A percentile compares a stretch with the other conserved stretches of the same genome.
Evolutionary conservation across 768 basidiomycete genomes (phyloP).

Genomic region (Dictyophora rubrovolvata): DNA sequence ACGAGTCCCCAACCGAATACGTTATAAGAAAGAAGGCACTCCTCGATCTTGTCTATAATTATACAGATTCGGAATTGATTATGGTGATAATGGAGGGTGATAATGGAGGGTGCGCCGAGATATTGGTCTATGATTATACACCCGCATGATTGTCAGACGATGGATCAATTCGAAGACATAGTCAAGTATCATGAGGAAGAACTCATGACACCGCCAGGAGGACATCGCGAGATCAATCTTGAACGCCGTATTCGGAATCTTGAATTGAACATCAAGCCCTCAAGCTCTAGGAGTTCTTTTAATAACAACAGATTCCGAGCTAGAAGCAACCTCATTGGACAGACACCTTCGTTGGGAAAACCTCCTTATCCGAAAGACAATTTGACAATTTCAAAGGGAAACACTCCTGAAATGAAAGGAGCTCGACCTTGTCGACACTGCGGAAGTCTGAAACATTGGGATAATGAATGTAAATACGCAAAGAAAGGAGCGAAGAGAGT

Average conservation of each 20-base stretch:
- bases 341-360: neutral
- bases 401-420: constrained; percentile 14
- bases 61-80: constrained; percentile 23
- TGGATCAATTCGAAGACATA: constrained; percentile 11
- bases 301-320: neutral
- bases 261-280: no score
- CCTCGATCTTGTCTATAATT: constrained; percentile 10
- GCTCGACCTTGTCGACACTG: constrained; percentile 25
- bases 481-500: constrained; percentile 13
- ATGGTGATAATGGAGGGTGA: no score
- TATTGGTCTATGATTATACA: constrained; percentile 21
- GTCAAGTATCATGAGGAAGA: constrained; percentile 17
- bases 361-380: constrained; percentile 21
- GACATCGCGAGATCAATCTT: neutral
- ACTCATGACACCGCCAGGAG: neutral
- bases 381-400: constrained; percentile 7
- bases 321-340: constrained; percentile 5
- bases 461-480: constrained; percentile 23
- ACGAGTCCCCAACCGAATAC: constrained; percentile 27
- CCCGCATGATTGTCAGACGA: neutral
- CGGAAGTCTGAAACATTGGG: constrained; percentile 26
- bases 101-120: constrained; percentile 26
- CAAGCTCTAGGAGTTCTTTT: no score
- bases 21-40: constrained; percentile 24
- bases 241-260: no score